These are phyloP conservation scores for Xylogone sp. DNA, from an alignment of 2,329 filamentous ascomycete genomes.

Conservation along the genomic window DNA sequence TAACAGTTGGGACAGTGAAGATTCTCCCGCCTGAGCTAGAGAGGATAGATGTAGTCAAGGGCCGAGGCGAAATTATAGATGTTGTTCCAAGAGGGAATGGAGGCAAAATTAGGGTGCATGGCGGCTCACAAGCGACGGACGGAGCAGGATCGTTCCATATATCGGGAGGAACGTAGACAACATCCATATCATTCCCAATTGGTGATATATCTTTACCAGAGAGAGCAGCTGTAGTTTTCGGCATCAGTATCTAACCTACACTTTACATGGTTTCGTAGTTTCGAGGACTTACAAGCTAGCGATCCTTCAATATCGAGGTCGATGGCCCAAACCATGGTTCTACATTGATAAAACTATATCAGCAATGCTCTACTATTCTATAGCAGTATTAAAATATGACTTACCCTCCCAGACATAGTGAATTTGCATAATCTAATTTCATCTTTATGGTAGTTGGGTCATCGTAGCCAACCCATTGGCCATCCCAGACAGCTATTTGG, in stretches of 20 bases:
- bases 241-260: neutral
- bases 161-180: neutral
- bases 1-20: constrained; percentile 1
- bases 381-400: neutral
- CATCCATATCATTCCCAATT: neutral
- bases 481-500: constrained; percentile 21
- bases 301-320: constrained; percentile 21
- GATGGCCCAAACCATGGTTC: constrained; percentile 30
- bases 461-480: constrained; percentile 41
- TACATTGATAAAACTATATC: constrained; percentile 6
- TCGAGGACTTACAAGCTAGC: neutral
- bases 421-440: constrained; percentile 31
- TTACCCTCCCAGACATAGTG: constrained; percentile 25
- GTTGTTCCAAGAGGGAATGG: neutral
- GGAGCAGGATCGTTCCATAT: neutral
- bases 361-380: constrained; percentile 1
- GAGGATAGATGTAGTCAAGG: constrained; percentile 3
- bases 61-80: neutral
- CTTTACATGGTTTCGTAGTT: neutral
- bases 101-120: neutral
- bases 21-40: constrained; percentile 1
- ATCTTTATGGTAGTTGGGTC: constrained; percentile 31
- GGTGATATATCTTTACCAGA: too few relatives aligned
- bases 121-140: neutral
- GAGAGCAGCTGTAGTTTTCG: too few relatives aligned